These are phyloP conservation scores for Beauveria asiatica DNA, from an alignment of 2,329 filamentous ascomycete genomes.

Conservation along the genomic window DNA sequence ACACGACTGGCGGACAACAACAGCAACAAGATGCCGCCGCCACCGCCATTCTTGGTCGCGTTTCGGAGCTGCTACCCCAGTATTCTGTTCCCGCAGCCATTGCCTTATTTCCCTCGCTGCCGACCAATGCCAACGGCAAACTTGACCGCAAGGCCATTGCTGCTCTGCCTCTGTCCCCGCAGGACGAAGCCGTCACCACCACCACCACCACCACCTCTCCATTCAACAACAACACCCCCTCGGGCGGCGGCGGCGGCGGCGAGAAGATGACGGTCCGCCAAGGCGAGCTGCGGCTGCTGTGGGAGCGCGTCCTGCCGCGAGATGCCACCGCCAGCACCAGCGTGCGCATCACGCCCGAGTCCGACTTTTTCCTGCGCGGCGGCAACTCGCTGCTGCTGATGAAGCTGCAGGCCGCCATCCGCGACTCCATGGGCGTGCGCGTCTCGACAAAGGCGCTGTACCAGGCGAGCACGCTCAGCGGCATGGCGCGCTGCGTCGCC, in stretches of 20 bases:
- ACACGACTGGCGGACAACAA: too few species aligned
- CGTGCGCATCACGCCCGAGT: constrained; percentile 9
- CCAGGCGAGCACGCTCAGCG: constrained; percentile 25
- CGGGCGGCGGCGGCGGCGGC: too few species aligned
- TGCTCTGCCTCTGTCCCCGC: constrained; percentile 17
- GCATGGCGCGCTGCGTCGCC: constrained; percentile 25
- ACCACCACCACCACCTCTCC: not conserved
- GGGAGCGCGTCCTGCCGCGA: not conserved
- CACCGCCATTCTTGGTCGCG: not conserved
- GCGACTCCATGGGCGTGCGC: constrained; percentile 20
- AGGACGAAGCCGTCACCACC: not conserved
- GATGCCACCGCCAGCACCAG: not conserved
- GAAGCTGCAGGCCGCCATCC: constrained; percentile 27
- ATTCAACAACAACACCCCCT: too few species aligned
- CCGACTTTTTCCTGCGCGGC: constrained; percentile 34
- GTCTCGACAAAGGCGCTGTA: constrained; percentile 30
- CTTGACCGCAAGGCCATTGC: constrained; percentile 22
- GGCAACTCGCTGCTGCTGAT: constrained; percentile 34
- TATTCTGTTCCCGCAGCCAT: not conserved
- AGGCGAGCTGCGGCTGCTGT: not conserved
- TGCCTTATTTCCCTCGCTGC: not conserved
- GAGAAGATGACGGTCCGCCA: not conserved
- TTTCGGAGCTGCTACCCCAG: constrained; percentile 10
- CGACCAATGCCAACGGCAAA: constrained; percentile 17
- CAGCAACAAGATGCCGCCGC: too few species aligned